A percentile compares a stretch with the other conserved stretches of the same genome.
Evolutionary conservation across 2,329 filamentous ascomycete genomes (phyloP).

Genomic region (Hypoxylon sp.): DNA sequence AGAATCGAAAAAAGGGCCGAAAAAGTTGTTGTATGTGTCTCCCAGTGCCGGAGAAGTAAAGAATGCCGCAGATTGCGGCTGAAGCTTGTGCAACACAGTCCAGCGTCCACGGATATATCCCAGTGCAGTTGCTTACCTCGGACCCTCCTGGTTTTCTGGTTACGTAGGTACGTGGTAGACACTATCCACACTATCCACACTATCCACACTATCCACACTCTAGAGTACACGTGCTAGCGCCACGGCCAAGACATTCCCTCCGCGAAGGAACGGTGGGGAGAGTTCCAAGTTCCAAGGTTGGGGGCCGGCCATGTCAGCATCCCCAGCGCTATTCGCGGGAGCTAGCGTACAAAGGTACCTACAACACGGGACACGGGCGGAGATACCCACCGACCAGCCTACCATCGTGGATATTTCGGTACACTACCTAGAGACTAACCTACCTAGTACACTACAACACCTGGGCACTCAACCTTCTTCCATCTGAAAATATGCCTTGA

Average conservation of each 20-base stretch:
- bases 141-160: not conserved
- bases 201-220: constrained; percentile 1
- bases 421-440: not conserved
- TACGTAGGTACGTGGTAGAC: not conserved
- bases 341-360: constrained; percentile 8
- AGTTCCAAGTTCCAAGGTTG: constrained; percentile 5
- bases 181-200: constrained; percentile 3
- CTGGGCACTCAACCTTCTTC: not conserved
- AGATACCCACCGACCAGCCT: not conserved
- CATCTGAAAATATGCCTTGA: not conserved
- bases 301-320: constrained; percentile 12
- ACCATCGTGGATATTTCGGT: not conserved
- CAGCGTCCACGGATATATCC: not conserved
- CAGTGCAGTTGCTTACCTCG: not conserved
- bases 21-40: constrained; percentile 11
- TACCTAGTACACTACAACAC: not conserved
- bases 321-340: constrained; percentile 41
- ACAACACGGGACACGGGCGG: not conserved
- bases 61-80: constrained; percentile 37
- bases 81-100: constrained; percentile 32
- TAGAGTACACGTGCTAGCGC: constrained; percentile 29
- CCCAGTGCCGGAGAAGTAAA: constrained; percentile 19
- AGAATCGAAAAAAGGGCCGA: constrained; percentile 38
- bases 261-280: constrained; percentile 27
- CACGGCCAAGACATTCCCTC: constrained; percentile 15